A percentile compares a stretch with the other conserved stretches of the same genome.
Evolutionary conservation across 257 asterid genomes (phyloP).

Genomic region (Orobanche coerulescens): DNA sequence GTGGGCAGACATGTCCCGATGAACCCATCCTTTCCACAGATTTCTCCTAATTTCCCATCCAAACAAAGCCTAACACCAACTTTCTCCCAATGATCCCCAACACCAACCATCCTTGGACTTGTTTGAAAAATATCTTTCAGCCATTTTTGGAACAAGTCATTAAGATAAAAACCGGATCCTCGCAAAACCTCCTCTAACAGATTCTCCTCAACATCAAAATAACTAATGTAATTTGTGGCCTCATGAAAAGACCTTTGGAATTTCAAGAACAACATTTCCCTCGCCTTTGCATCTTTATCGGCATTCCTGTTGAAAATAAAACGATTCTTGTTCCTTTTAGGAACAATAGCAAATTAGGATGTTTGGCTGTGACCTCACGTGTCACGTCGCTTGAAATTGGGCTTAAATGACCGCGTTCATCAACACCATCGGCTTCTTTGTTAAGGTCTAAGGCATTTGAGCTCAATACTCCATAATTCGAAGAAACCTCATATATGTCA

Average conservation of each 20-base stretch:
- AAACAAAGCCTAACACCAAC: slow-evolving; percentile 49
- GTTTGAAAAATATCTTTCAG: slow-evolving; percentile 45
- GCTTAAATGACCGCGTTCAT: slow-evolving; percentile 24
- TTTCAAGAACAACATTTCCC: slow-evolving; percentile 36
- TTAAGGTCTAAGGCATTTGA: slow-evolving; percentile 62
- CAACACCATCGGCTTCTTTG: slow-evolving; percentile 38
- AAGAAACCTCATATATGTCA: slow-evolving; percentile 29
- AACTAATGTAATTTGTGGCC: neutral
- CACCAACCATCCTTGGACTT: slow-evolving; percentile 26
- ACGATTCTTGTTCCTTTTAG: neutral
- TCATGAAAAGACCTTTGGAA: slow-evolving; percentile 29
- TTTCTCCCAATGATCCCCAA: slow-evolving; percentile 18
- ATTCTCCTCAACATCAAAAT: slow-evolving; percentile 37
- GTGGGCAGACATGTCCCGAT: slow-evolving; percentile 70
- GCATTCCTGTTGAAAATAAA: slow-evolving; percentile 14
- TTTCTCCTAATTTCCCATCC: slow-evolving; percentile 30
- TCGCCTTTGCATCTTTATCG: slow-evolving; percentile 17
- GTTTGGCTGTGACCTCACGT: slow-evolving; percentile 24
- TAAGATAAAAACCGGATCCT: slow-evolving; percentile 39
- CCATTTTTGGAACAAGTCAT: slow-evolving; percentile 56
- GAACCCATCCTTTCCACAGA: slow-evolving; percentile 41
- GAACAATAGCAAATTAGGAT: neutral
- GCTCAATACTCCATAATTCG: slow-evolving; percentile 9
- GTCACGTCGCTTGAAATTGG: slow-evolving; percentile 40
- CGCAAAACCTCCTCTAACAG: slow-evolving; percentile 36